Conservation (phyloP, 305 asterid species). For the Fraxinus baroniana region DNA sequence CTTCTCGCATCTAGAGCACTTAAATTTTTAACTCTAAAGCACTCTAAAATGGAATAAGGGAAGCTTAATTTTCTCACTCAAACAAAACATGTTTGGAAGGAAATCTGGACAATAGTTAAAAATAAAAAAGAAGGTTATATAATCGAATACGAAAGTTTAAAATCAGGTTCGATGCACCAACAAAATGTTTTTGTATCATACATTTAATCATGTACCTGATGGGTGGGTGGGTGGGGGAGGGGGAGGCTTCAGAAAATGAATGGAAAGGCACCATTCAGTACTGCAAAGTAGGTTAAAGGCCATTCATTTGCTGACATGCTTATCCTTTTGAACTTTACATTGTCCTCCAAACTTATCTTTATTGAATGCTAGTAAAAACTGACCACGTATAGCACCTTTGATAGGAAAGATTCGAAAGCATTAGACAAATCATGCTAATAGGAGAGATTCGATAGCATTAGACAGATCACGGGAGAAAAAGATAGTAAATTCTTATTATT, state of each 20-base stretch:
- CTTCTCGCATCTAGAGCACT: not conserved
- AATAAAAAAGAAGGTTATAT: too few relatives aligned
- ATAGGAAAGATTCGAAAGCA: not conserved
- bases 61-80: not conserved
- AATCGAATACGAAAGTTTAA: not conserved
- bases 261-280: not conserved
- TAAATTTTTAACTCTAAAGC: too few relatives aligned
- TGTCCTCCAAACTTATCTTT: not conserved
- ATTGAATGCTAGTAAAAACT: not conserved
- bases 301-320: not conserved
- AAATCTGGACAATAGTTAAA: not conserved
- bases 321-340: not conserved
- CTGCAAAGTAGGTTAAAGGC: not conserved
- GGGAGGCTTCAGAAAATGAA: not conserved
- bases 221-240: too few relatives aligned
- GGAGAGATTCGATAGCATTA: not conserved
- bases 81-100: too few relatives aligned
- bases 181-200: too few relatives aligned
- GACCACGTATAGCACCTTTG: not conserved
- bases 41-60: too few relatives aligned
- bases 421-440: not conserved
- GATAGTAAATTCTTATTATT: not conserved
- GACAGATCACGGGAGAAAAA: not conserved
- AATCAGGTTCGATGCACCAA: not conserved
- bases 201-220: not conserved